Evolutionary conservation across 352 stramenopile species (phyloP).

Genomic region (Thalassiosira hispida): DNA sequence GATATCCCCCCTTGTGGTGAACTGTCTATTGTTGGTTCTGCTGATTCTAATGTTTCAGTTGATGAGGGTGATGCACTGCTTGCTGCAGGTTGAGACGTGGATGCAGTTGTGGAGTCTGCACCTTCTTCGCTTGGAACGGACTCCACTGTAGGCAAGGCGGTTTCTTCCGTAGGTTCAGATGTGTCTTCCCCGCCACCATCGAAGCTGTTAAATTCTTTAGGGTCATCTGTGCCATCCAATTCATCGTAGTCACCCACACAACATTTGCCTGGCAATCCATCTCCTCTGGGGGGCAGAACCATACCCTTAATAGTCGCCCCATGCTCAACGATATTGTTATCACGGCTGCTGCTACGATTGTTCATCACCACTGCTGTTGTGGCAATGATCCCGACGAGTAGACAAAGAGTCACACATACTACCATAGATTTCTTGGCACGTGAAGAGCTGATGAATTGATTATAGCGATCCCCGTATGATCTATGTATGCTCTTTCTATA

Average conservation of each 20-base stretch:
- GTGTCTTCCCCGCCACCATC: neutral
- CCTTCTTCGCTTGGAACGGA: neutral
- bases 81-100: neutral
- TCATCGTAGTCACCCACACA: slow-evolving; percentile 1
- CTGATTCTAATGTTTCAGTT: neutral
- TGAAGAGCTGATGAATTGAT: slow-evolving; percentile 9
- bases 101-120: neutral
- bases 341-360: neutral
- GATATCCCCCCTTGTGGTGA: neutral
- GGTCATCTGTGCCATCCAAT: neutral
- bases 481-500: neutral
- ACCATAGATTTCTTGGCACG: slow-evolving; percentile 4
- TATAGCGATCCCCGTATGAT: neutral
- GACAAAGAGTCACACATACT: neutral
- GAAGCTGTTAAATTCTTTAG: neutral
- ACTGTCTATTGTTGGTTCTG: neutral
- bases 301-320: neutral
- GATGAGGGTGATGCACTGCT: neutral
- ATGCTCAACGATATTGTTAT: too few species aligned
- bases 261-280: neutral
- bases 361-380: neutral
- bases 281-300: neutral
- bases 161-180: neutral
- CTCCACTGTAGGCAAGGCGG: neutral
- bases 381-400: neutral